phyloP scores from a whole-genome alignment of 1,284 basidiomycete genomes.

The Trametes sp. region DNA sequence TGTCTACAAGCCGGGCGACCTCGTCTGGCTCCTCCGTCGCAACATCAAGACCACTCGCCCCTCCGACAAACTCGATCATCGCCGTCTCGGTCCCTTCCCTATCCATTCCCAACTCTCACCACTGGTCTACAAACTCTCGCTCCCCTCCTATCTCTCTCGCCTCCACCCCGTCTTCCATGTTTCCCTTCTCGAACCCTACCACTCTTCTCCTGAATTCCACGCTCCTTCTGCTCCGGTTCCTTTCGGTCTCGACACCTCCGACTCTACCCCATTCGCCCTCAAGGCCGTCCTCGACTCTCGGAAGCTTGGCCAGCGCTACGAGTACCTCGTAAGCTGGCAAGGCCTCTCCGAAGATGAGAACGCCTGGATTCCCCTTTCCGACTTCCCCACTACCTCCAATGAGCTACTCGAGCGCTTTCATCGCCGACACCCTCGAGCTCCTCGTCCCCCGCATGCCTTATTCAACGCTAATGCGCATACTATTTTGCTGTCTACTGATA shows the following conservation, averaged over 20 bases:
- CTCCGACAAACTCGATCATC: conserved; percentile 47
- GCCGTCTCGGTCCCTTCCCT: conserved; percentile 46
- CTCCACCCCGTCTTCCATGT: conserved; percentile 51
- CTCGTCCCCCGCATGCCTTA: conserved; percentile 20
- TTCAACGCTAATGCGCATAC: neutral
- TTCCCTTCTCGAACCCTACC: conserved; percentile 47
- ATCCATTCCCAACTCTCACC: conserved; percentile 35
- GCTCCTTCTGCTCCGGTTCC: conserved; percentile 31
- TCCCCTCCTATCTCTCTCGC: conserved; percentile 41
- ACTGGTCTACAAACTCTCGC: conserved; percentile 35
- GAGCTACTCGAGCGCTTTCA: conserved; percentile 44
- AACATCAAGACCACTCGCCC: conserved; percentile 49
- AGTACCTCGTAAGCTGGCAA: neutral
- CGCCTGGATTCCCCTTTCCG: conserved; percentile 42
- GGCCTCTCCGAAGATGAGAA: conserved; percentile 27
- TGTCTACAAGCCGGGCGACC: conserved; percentile 42
- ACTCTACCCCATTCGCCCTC: conserved; percentile 29
- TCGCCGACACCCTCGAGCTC: conserved; percentile 39
- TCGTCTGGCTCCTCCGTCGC: conserved; percentile 44
- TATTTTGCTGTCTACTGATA: neutral
- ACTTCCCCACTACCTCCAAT: conserved; percentile 39
- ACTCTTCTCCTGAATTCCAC: conserved; percentile 35
- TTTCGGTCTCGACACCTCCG: conserved; percentile 30
- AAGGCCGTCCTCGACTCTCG: conserved; percentile 24
- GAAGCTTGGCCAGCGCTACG: too few species aligned